These are phyloP conservation scores for Morella rubra DNA, from an alignment of 306 rosid genomes.

Conservation along the genomic window DNA sequence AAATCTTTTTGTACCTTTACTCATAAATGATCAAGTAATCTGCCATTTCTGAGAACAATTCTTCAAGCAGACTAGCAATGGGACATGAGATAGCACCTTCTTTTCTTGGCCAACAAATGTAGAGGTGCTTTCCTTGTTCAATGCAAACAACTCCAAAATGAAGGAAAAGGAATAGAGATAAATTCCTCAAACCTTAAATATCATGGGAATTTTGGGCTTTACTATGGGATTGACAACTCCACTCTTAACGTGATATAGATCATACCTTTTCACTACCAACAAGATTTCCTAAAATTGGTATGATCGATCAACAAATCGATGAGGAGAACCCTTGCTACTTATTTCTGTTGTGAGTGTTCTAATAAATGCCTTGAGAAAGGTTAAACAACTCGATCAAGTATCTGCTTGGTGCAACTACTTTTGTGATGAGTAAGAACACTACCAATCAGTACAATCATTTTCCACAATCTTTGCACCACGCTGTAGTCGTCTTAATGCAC, in stretches of 20 bases:
- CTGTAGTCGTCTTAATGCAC: conserved; percentile 37
- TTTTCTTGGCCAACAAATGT: background rate
- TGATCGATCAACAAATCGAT: too few species aligned
- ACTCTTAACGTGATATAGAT: background rate
- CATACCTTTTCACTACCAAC: background rate
- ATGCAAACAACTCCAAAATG: background rate
- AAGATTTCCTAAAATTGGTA: background rate
- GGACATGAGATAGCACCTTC: background rate
- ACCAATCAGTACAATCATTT: conserved; percentile 30
- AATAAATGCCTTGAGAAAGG: too few species aligned
- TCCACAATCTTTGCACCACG: conserved; percentile 57
- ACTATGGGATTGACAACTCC: background rate
- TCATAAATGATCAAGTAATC: background rate
- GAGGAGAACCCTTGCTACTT: too few species aligned
- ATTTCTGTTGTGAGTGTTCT: too few species aligned
- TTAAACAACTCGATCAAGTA: too few species aligned
- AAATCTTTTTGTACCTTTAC: too few species aligned
- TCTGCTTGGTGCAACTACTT: too few species aligned
- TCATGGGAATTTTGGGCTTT: conserved; percentile 8
- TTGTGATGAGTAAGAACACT: too few species aligned
- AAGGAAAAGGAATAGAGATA: background rate
- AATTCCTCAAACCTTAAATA: conserved; percentile 26
- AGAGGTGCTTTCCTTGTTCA: background rate
- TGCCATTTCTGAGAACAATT: background rate
- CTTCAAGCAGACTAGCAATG: background rate